These are phyloP conservation scores for Termitomyces sp. DNA, from an alignment of 768 basidiomycete genomes.

Conservation along the genomic window DNA sequence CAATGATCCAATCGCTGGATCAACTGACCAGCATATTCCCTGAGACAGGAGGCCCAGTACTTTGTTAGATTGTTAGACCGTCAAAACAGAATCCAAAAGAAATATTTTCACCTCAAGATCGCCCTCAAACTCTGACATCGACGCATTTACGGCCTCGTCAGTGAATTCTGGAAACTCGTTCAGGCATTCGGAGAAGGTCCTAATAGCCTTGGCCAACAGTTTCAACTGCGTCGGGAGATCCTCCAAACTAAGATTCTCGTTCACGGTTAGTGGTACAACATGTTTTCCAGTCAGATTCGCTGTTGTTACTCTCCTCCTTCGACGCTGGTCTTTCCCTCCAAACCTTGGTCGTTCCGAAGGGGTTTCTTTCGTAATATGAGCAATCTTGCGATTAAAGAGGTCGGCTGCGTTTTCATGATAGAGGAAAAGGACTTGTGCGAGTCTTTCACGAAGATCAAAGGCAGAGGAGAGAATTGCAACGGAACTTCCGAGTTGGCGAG, in stretches of 20 bases:
- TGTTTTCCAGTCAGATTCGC: slow-evolving; percentile 39
- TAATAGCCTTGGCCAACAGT: slow-evolving; percentile 58
- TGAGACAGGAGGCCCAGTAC: slow-evolving; percentile 75
- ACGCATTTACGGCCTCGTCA: slow-evolving; percentile 66
- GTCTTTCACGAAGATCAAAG: slow-evolving; percentile 63
- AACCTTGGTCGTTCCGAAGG: slow-evolving; percentile 20
- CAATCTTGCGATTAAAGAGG: slow-evolving; percentile 66
- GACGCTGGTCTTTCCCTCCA: slow-evolving; percentile 24
- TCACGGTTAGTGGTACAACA: slow-evolving; percentile 46
- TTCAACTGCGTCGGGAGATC: slow-evolving; percentile 64
- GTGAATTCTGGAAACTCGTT: slow-evolving; percentile 80
- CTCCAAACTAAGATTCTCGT: slow-evolving; percentile 57
- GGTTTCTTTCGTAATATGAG: slow-evolving; percentile 35
- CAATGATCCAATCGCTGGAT: neutral
- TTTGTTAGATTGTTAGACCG: slow-evolving; percentile 16
- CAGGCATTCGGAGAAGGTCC: slow-evolving; percentile 61
- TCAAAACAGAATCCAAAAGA: neutral
- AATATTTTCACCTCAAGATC: slow-evolving; percentile 52
- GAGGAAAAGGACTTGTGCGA: slow-evolving; percentile 63
- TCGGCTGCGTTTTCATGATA: slow-evolving; percentile 75
- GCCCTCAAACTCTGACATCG: slow-evolving; percentile 61
- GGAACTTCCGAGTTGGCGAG: slow-evolving; percentile 72
- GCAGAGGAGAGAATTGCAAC: slow-evolving; percentile 74
- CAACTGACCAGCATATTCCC: slow-evolving; percentile 51
- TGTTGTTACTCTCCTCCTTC: slow-evolving; percentile 23